phyloP scores from a whole-genome alignment of 2,329 filamentous ascomycete genomes.

The Pleoardoris graminearum region DNA sequence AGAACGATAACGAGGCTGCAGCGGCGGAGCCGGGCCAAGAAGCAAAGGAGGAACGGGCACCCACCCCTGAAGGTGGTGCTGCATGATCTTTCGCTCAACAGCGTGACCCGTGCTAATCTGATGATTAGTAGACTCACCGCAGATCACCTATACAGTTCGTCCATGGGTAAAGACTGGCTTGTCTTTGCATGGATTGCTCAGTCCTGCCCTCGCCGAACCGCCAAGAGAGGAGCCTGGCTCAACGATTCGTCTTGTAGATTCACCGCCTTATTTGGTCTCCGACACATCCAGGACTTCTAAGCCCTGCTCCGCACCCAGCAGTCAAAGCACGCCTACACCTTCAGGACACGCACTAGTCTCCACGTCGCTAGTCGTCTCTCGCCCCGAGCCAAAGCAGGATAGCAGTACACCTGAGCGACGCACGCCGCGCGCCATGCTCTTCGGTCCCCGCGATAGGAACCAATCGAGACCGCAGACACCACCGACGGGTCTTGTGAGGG shows the following conservation, averaged over 20 bases:
- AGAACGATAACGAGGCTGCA: constrained; percentile 27
- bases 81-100: constrained; percentile 29
- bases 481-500: constrained; percentile 19
- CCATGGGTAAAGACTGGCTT: constrained; percentile 37
- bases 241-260: constrained; percentile 18
- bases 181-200: constrained; percentile 18
- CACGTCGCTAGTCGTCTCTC: not conserved
- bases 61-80: constrained; percentile 41
- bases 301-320: constrained; percentile 1
- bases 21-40: constrained; percentile 26
- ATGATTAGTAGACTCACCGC: constrained; percentile 21
- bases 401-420: constrained; percentile 6
- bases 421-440: constrained; percentile 15
- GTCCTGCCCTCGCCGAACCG: constrained; percentile 1
- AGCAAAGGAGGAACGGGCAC: constrained; percentile 31
- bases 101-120: constrained; percentile 29
- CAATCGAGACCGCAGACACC: constrained; percentile 19
- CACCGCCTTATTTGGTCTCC: not conserved
- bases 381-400: constrained; percentile 4
- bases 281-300: not conserved
- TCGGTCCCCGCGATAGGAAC: constrained; percentile 13
- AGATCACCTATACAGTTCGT: constrained; percentile 25
- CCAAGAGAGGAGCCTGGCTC: not conserved
- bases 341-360: not conserved
- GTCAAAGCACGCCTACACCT: constrained; percentile 7